These are phyloP conservation scores for Epichloe brachyelytri DNA, from an alignment of 2,329 filamentous ascomycete genomes.

Conservation along the genomic window DNA sequence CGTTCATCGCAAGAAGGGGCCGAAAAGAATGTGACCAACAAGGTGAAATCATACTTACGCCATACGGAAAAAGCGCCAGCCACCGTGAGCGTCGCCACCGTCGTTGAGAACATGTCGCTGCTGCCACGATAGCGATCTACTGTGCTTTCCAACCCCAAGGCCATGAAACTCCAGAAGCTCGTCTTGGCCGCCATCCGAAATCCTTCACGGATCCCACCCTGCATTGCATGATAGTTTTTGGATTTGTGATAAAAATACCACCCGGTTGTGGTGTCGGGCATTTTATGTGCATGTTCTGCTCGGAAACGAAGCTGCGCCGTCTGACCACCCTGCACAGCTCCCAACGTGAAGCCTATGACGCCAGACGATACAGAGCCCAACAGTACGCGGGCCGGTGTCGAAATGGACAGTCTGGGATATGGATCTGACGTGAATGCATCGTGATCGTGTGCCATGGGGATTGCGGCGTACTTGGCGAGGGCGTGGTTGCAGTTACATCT, in stretches of 20 bases:
- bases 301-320: constrained; percentile 73
- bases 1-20: neutral
- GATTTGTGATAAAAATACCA: constrained; percentile 99
- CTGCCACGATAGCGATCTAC: constrained; percentile 50
- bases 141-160: constrained; percentile 73
- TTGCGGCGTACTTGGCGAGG: neutral
- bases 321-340: constrained; percentile 58
- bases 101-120: constrained; percentile 68
- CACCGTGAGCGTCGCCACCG: constrained; percentile 70
- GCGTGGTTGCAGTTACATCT: constrained; percentile 1
- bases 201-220: constrained; percentile 68
- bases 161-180: constrained; percentile 59
- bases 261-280: constrained; percentile 67
- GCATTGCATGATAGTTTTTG: constrained; percentile 82
- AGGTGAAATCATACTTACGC: constrained; percentile 42
- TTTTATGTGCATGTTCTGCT: constrained; percentile 89
- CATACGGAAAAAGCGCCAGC: constrained; percentile 78
- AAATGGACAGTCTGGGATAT: constrained; percentile 44
- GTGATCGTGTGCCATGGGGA: constrained; percentile 10
- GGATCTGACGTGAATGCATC: constrained; percentile 15
- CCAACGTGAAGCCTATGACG: constrained; percentile 55
- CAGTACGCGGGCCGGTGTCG: constrained; percentile 51
- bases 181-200: constrained; percentile 59
- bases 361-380: constrained; percentile 52
- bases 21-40: constrained; percentile 4